Evolutionary conservation across 31 red algal species (phyloP), one percentile per base, ranked within the genome.

Genomic region (Asparagopsis taxiformis): DNA sequence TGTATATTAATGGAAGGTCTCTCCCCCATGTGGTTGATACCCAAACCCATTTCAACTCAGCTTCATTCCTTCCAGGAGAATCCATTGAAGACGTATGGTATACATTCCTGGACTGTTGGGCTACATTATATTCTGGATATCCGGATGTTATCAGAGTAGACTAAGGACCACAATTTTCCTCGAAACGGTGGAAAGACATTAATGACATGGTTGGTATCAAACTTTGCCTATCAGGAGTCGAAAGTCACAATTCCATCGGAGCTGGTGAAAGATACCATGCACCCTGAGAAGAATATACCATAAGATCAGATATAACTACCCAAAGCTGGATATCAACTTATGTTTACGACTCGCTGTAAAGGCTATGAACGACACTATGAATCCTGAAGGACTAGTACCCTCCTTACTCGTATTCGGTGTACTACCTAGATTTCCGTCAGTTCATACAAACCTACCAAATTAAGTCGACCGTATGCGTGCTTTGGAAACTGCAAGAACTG

Each of bases 371-470:
- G 67, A 72, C 33, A 72, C 0, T 0, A 82, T 62, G 55, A 0
- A 59, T 20, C 30, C 66, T 4, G 66, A 72, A 63, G 78, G 64
- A 0, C 66, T 71, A 0, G 51, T 1, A 1, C 49, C 57, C 23
- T 61, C 66, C 5, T 50, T 82, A 53, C 29, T 63, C 17, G 65
- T 82, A 5, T 82, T 68, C 30, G 55, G 38, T 32, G 53, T 69
- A 32, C 35, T 58, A 36, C 50, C 55, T 4, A 29, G 64, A 0
- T 69, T 81, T 44, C 52, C 48, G 5, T 30, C 51, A 0, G 22
- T 75, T 23, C 17, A 39, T 6, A 37, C 35, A 0, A 15, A 62
- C 1, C 71, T 75, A 1, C 38, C 37, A 28, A 56, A 75, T 36
- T 55, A 75, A 0, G 1, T 35, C 10, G 3, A 13, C 3, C 33